Evolutionary conservation across 345 rosid species (phyloP).

Genomic region (Angophora floribunda): DNA sequence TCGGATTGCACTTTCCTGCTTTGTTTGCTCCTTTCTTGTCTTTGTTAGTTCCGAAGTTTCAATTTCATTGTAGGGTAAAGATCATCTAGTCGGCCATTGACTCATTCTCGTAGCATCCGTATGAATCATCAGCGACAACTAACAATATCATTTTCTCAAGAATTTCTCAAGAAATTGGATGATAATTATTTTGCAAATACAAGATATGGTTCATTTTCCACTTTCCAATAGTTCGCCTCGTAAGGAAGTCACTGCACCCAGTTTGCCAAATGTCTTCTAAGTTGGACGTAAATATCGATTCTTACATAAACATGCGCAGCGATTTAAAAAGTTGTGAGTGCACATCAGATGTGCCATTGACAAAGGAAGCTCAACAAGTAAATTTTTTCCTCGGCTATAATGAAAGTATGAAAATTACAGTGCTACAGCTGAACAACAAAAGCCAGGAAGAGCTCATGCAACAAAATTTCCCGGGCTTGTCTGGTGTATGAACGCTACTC

Average conservation of each 20-base stretch:
- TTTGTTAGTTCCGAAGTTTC: background rate
- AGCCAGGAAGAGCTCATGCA: slow-evolving; percentile 42
- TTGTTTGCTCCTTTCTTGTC: background rate
- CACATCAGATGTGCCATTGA: background rate
- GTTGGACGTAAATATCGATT: background rate
- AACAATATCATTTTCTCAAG: background rate
- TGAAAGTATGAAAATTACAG: slow-evolving; percentile 34
- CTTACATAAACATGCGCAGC: background rate
- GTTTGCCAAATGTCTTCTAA: background rate
- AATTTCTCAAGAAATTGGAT: background rate
- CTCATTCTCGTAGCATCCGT: background rate
- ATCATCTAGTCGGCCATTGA: background rate
- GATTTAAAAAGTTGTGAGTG: background rate
- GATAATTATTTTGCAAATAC: background rate
- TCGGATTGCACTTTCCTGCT: background rate
- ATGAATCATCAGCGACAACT: background rate
- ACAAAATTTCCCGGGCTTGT: slow-evolving; percentile 53
- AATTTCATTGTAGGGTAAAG: background rate
- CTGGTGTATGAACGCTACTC: slow-evolving; percentile 12
- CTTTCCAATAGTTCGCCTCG: background rate
- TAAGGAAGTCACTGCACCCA: background rate
- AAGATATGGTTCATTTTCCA: background rate
- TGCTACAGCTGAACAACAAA: slow-evolving; percentile 31
- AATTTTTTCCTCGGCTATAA: slow-evolving; percentile 9
- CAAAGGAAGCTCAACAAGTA: background rate